Base-by-base conservation (phyloP, 2,329 filamentous ascomycete species). In the Ambrosiella xylebori region DNA sequence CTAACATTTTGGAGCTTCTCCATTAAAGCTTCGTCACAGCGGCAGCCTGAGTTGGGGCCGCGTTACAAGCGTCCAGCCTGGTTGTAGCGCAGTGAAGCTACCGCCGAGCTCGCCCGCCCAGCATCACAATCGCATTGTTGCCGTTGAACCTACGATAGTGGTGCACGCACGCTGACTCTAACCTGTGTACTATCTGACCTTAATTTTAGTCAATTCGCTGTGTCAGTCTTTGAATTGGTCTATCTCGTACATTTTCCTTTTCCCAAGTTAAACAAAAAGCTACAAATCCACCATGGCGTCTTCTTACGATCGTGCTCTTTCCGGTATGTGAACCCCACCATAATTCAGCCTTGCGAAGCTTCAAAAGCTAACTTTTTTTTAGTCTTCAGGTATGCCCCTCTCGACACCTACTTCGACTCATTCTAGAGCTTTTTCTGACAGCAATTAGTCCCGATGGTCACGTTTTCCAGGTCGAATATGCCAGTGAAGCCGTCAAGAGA, bases 391-490 rank as follows among this genome's bases (percentile, higher is more conserved):
- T 88, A 74, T 64, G 74, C 71, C 9, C 17, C 8, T 17, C 19
- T 27, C 38, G 9, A n/a, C 44, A 15, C 44, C n/a, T 8, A 15
- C 2, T 17, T 17, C 5, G 7, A 8, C n/a, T 15, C n/a, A 8
- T 8, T 15, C n/a, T 17, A 96, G 91, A 80, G 93, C 93, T 68
- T 36, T 36, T n/a, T 13, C 47, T 51, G 47, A 51, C 19, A 11
- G 4, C 12, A 2, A 19, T 27, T 51, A 97, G 91, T 81, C 93
- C 93, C 68, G 93, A 98, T 75, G 93, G 93, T 73, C 93, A 98
- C 77, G 93, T 98, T 67, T 98, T 98, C 76, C 93, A 98, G 74
- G 93, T 98, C 68, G 93, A 98, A 79, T 98, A 98, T 80, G 93
- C 93, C 59, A 86, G 95, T 65, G 93, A 98, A 76, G 93, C 93